Evolutionary conservation across 768 basidiomycete species (phyloP).

Genomic region (Mycena polygramma): DNA sequence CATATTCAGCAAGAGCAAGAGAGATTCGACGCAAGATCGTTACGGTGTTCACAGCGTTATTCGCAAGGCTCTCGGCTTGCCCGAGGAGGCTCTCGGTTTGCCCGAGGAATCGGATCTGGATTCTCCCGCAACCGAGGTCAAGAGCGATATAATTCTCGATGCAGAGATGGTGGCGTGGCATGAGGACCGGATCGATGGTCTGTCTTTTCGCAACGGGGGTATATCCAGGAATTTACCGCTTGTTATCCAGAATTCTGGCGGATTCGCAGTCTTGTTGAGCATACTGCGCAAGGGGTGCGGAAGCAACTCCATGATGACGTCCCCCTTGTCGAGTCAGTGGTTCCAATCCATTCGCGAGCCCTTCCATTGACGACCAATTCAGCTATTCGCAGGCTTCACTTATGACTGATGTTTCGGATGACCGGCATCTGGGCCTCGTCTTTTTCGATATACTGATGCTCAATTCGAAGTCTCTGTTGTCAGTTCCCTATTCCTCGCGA

Average conservation of each 20-base stretch:
- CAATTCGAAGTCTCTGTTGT: constrained; percentile 70
- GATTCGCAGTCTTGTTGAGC: constrained; percentile 70
- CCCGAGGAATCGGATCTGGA: constrained; percentile 18
- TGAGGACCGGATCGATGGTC: constrained; percentile 79
- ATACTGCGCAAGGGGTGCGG: constrained; percentile 66
- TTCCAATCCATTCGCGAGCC: neutral
- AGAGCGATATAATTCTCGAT: constrained; percentile 69
- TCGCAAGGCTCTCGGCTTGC: constrained; percentile 67
- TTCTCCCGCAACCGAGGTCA: constrained; percentile 40
- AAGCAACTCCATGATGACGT: constrained; percentile 34
- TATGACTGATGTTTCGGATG: constrained; percentile 49
- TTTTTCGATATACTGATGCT: constrained; percentile 90
- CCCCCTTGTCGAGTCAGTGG: constrained; percentile 16
- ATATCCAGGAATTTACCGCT: constrained; percentile 1
- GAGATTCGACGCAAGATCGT: constrained; percentile 86
- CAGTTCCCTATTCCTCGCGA: constrained; percentile 68
- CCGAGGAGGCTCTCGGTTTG: constrained; percentile 63
- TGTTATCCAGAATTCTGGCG: constrained; percentile 76
- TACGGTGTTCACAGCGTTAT: constrained; percentile 74
- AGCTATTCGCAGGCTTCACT: constrained; percentile 48
- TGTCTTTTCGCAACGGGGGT: constrained; percentile 38
- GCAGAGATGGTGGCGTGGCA: constrained; percentile 94
- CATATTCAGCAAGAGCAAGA: constrained; percentile 90
- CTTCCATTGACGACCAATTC: constrained; percentile 33
- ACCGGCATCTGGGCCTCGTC: constrained; percentile 79